Conservation (phyloP, 495 filamentous ascomycete genomes). For the Aspergillus sclerotiicarbonarius region DNA sequence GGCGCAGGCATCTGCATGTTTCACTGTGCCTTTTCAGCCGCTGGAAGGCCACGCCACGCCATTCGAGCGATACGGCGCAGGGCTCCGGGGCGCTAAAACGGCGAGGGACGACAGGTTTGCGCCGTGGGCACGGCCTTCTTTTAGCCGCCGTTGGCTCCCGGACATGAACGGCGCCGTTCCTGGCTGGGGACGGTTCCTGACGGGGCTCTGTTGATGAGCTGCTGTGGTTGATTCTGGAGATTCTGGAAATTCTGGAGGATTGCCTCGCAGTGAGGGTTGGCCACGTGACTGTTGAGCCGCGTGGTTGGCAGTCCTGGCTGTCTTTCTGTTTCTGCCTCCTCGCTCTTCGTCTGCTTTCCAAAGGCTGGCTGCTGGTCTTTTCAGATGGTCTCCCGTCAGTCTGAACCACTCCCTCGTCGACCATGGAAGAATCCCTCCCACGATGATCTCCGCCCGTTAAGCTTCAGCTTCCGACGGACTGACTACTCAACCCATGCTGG, state of each 20-base stretch:
- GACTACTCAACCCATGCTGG: no score
- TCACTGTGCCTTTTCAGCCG: slow-evolving; percentile 20
- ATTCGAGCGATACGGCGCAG: slow-evolving; percentile 30
- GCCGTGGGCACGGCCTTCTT: slow-evolving; percentile 13
- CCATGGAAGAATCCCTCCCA: background rate
- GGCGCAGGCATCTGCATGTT: slow-evolving; percentile 15
- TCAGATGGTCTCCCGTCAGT: background rate
- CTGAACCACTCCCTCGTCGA: background rate
- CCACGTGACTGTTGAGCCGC: slow-evolving; percentile 16
- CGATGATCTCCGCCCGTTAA: background rate
- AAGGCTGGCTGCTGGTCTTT: background rate
- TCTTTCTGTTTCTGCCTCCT: background rate
- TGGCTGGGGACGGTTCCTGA: background rate
- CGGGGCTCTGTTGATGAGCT: background rate
- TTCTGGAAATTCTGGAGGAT: background rate
- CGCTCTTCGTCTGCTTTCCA: background rate
- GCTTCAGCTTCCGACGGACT: background rate
- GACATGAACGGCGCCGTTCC: background rate
- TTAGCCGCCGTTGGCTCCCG: slow-evolving; percentile 37
- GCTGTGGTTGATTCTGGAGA: background rate
- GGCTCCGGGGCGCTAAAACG: slow-evolving; percentile 34
- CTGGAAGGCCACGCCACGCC: slow-evolving; percentile 21
- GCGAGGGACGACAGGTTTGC: slow-evolving; percentile 26
- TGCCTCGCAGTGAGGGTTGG: slow-evolving; percentile 8
- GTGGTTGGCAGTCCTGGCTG: background rate